Evolutionary conservation across 2,329 filamentous ascomycete genomes (phyloP).

Genomic region (Calonectria multiphialidica): DNA sequence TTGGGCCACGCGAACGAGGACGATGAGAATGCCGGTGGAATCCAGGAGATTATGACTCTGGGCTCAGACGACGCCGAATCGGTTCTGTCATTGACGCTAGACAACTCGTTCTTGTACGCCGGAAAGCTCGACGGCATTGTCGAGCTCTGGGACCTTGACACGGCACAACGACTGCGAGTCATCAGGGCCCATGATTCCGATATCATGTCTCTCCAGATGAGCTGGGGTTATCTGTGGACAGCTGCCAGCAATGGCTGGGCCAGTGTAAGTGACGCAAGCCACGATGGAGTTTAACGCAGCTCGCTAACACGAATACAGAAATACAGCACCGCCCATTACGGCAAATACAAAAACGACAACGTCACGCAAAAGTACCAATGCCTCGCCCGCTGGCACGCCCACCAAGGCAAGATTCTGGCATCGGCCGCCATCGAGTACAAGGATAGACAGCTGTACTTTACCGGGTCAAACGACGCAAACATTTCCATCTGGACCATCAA

Average conservation of each 20-base stretch:
- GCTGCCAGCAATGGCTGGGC: constrained; percentile 90
- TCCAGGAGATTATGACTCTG: constrained; percentile 76
- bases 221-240: constrained; percentile 87
- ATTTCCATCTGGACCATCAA: constrained; percentile 89
- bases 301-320: constrained; percentile 58
- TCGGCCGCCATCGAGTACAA: constrained; percentile 81
- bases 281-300: not conserved
- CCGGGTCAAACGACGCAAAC: constrained; percentile 91
- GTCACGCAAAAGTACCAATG: constrained; percentile 87
- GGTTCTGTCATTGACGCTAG: constrained; percentile 83
- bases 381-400: constrained; percentile 82
- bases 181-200: constrained; percentile 86
- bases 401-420: constrained; percentile 87
- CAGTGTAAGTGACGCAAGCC: constrained; percentile 69
- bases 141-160: constrained; percentile 97
- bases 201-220: constrained; percentile 87
- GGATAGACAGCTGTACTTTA: constrained; percentile 87
- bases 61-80: constrained; percentile 73
- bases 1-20: constrained; percentile 59
- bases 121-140: constrained; percentile 89
- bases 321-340: constrained; percentile 75
- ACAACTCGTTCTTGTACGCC: constrained; percentile 92
- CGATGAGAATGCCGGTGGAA: constrained; percentile 66
- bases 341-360: constrained; percentile 64
- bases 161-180: constrained; percentile 87